phyloP scores from a whole-genome alignment of 495 filamentous ascomycete species.

The Aspergillus haitiensis region DNA sequence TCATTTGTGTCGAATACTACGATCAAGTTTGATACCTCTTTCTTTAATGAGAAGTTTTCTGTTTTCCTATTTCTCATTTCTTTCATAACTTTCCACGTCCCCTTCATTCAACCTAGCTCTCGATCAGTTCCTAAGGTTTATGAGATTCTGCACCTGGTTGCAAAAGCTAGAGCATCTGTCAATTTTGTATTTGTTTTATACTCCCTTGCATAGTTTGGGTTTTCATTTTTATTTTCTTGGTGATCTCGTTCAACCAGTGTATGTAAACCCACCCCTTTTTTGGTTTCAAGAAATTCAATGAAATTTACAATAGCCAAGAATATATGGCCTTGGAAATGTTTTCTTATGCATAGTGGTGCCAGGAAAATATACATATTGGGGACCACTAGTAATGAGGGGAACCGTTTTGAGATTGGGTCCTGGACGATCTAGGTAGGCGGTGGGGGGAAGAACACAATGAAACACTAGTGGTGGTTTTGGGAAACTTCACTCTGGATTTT shows the following conservation, averaged over 20 bases:
- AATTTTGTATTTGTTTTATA: background rate
- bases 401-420: background rate
- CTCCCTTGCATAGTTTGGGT: constrained; percentile 1
- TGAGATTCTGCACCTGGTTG: constrained; percentile 4
- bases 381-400: too few relatives aligned
- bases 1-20: constrained; percentile 14
- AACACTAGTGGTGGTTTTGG: background rate
- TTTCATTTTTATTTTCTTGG: background rate
- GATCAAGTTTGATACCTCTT: constrained; percentile 22
- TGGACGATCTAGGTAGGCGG: background rate
- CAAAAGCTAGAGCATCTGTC: constrained; percentile 3
- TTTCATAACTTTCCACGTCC: constrained; percentile 17
- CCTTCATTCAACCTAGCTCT: constrained; percentile 19
- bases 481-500: constrained; percentile 7
- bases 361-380: too few relatives aligned
- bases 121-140: constrained; percentile 5
- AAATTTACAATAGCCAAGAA: background rate
- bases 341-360: too few relatives aligned
- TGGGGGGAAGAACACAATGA: background rate
- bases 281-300: background rate
- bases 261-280: background rate
- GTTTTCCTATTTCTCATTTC: constrained; percentile 22
- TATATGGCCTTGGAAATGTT: background rate
- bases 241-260: background rate
- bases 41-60: constrained; percentile 20